Conservation (phyloP, 169 alveolate genomes). For the Neospora caninum region DNA sequence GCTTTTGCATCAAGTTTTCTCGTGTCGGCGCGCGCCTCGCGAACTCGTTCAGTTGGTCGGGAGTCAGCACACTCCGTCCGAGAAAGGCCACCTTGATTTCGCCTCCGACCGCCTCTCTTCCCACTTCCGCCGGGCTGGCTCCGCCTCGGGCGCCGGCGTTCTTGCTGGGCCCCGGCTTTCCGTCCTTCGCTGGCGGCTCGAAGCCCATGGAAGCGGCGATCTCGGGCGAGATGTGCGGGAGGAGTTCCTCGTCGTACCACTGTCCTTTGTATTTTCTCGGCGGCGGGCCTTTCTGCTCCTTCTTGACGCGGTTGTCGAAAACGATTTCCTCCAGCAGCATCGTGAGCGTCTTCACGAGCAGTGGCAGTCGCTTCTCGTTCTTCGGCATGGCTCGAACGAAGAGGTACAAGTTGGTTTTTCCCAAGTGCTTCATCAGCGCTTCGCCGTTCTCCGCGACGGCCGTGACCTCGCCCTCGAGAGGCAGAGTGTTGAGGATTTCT, state of each 20-base stretch:
- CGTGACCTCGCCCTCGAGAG: conserved; percentile 21
- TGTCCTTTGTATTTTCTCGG: conserved; percentile 20
- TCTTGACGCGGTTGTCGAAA: background rate
- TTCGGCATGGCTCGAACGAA: conserved; percentile 29
- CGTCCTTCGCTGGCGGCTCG: background rate
- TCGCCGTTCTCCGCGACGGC: conserved; percentile 18
- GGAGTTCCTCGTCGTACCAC: conserved; percentile 47
- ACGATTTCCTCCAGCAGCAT: conserved; percentile 21
- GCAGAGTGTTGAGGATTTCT: background rate
- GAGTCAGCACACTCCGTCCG: conserved; percentile 21
- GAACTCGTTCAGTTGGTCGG: background rate
- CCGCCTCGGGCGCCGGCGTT: background rate
- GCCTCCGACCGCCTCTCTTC: conserved; percentile 9
- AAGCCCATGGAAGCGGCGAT: conserved; percentile 14
- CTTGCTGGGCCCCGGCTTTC: background rate
- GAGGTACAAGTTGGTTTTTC: background rate
- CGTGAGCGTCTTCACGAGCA: background rate
- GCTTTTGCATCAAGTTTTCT: background rate
- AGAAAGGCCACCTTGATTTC: conserved; percentile 14
- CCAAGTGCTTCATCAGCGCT: background rate
- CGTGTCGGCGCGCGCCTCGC: background rate
- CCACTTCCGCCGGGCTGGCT: background rate
- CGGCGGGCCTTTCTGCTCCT: conserved; percentile 22
- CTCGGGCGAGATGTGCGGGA: conserved; percentile 23
- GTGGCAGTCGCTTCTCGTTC: background rate